phyloP scores from a whole-genome alignment of 208 protist genomes.

The Leishmania tarentolae region DNA sequence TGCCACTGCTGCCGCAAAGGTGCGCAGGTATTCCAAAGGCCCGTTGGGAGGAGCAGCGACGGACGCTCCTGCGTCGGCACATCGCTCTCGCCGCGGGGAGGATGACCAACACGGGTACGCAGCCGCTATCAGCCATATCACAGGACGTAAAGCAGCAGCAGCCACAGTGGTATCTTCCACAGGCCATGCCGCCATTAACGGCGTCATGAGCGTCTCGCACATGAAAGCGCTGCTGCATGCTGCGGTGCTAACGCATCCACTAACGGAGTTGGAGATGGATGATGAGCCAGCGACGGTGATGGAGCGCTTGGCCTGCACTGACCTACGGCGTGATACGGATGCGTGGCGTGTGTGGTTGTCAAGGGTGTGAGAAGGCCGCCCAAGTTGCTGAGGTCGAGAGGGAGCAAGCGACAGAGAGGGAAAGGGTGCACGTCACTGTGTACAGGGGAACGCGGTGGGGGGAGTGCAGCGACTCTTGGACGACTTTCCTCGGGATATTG shows the following conservation, averaged over 20 bases:
- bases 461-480: not conserved
- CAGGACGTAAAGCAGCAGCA: not conserved
- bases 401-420: not conserved
- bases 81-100: not conserved
- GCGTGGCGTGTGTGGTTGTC: conserved; percentile 74
- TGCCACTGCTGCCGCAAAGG: not conserved
- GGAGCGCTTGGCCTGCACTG: conserved; percentile 52
- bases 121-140: not conserved
- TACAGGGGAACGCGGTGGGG: not conserved
- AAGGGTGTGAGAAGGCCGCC: conserved; percentile 33
- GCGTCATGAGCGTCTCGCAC: conserved; percentile 41
- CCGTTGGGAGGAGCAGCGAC: conserved; percentile 6
- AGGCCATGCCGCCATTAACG: conserved; percentile 8
- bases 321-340: conserved; percentile 61
- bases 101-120: not conserved
- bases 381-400: not conserved
- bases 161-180: not conserved
- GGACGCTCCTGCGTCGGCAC: not conserved
- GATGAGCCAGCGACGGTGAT: conserved; percentile 41
- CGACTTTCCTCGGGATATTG: not conserved
- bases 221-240: conserved; percentile 53
- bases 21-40: conserved; percentile 16
- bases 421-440: not conserved
- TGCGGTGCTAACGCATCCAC: conserved; percentile 43
- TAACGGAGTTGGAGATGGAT: conserved; percentile 70